A percentile compares a stretch with the other conserved stretches of the same genome.
These are phyloP conservation scores for Suillus hirtellus DNA, from an alignment of 768 basidiomycete species.

Conservation along the genomic window DNA sequence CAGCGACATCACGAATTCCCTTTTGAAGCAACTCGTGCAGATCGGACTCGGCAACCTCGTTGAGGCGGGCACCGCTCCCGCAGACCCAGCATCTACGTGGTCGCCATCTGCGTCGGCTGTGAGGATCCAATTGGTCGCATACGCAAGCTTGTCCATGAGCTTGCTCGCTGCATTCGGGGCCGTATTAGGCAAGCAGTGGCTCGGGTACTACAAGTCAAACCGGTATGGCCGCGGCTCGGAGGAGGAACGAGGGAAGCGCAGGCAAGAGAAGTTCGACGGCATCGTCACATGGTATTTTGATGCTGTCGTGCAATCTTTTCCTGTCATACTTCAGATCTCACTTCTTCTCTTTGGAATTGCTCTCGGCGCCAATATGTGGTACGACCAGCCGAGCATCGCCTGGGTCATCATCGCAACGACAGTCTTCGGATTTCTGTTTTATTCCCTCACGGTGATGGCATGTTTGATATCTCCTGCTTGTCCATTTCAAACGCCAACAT, in stretches of 20 bases:
- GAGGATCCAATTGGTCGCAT: slow-evolving; percentile 12
- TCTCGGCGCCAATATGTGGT: slow-evolving; percentile 9
- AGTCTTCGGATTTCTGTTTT: slow-evolving; percentile 1
- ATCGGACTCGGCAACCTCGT: slow-evolving; percentile 8
- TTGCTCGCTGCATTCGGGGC: slow-evolving; percentile 19
- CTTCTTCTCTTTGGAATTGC: slow-evolving; percentile 16
- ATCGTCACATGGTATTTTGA: slow-evolving; percentile 18
- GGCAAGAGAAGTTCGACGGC: slow-evolving; percentile 15
- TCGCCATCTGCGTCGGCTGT: background rate
- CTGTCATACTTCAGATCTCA: slow-evolving; percentile 15
- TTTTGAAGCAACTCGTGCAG: slow-evolving; percentile 14
- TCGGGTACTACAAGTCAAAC: slow-evolving; percentile 5
- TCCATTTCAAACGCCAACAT: slow-evolving; percentile 11
- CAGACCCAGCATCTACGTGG: background rate
- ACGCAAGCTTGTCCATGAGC: slow-evolving; percentile 16
- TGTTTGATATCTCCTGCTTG: slow-evolving; percentile 1
- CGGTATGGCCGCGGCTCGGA: slow-evolving; percentile 8
- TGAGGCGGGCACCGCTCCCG: background rate
- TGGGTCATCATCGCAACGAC: slow-evolving; percentile 5
- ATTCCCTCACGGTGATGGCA: slow-evolving; percentile 5
- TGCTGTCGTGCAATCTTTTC: slow-evolving; percentile 13
- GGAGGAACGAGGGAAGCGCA: slow-evolving; percentile 11
- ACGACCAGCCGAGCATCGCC: background rate
- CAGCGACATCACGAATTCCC: slow-evolving; percentile 15
- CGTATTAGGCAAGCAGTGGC: slow-evolving; percentile 21